Conservation (phyloP, 23 red algal species). For the Gracilaria domingensis region DNA sequence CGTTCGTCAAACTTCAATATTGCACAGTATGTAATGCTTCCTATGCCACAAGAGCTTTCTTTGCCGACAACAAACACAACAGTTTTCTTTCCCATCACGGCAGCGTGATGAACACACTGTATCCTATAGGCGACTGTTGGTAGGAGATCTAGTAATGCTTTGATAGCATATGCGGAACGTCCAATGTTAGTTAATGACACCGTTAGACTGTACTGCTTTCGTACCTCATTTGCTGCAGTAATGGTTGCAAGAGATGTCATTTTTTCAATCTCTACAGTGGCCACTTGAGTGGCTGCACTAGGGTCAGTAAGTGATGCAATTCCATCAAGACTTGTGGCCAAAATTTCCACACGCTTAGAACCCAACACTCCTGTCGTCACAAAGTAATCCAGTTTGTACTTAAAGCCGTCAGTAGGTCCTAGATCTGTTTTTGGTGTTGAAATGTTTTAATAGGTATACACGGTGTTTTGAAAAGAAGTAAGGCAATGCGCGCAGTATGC, state of each 20-base stretch:
- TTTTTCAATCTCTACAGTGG: not conserved
- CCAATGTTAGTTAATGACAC: too few species aligned
- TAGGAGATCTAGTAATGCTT: not conserved
- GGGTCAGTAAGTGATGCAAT: not conserved
- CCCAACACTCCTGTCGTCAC: not conserved
- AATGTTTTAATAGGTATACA: too few species aligned
- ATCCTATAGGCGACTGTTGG: not conserved
- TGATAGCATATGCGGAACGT: not conserved
- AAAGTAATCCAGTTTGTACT: not conserved
- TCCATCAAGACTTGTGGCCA: constrained; percentile 17
- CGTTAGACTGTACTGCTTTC: not conserved
- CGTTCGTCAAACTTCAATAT: not conserved
- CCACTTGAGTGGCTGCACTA: not conserved
- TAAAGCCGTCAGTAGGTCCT: not conserved
- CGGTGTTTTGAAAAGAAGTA: not conserved
- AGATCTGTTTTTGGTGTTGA: too few species aligned
- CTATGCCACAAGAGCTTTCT: not conserved
- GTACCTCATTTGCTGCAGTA: not conserved
- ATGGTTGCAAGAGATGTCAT: constrained; percentile 7
- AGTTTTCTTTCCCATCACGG: not conserved
- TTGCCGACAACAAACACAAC: not conserved
- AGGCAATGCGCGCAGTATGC: not conserved
- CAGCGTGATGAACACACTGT: constrained; percentile 7
- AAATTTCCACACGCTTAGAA: not conserved
- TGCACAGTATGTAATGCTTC: constrained; percentile 2